These are phyloP conservation scores for Suhomyces sp. DNA, from an alignment of 805 yeast genomes.

Conservation along the genomic window DNA sequence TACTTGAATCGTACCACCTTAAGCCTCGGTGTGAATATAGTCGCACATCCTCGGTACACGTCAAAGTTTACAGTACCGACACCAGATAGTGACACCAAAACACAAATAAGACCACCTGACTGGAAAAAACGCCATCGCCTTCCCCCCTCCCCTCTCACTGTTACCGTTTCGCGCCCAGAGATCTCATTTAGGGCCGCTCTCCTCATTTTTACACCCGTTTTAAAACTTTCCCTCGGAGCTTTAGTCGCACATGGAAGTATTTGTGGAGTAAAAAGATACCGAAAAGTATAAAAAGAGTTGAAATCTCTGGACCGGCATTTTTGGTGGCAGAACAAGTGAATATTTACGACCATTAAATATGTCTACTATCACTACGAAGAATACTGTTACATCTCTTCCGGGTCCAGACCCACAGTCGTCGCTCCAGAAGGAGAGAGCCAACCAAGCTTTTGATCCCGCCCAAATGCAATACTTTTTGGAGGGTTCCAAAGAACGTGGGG, in stretches of 20 bases:
- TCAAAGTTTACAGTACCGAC: not conserved
- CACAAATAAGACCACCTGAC: not conserved
- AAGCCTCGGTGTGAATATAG: not conserved
- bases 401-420: slow-evolving; percentile 18
- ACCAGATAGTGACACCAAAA: not conserved
- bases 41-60: not conserved
- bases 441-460: slow-evolving; percentile 30
- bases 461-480: slow-evolving; percentile 42
- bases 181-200: not conserved
- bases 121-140: not conserved
- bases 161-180: not conserved
- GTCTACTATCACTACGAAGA: not conserved
- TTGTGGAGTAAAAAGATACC: not conserved
- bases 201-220: not conserved
- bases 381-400: slow-evolving; percentile 2
- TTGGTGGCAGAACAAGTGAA: not conserved
- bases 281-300: slow-evolving; percentile 1
- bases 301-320: not conserved
- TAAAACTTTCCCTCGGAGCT: not conserved
- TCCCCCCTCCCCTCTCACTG: not conserved
- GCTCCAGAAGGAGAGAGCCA: slow-evolving; percentile 30
- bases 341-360: not conserved
- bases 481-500: slow-evolving; percentile 36
- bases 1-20: not conserved
- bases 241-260: slow-evolving; percentile 1